These are phyloP conservation scores for Metschnikowia kofuensis DNA, from an alignment of 805 yeast species.

Conservation along the genomic window DNA sequence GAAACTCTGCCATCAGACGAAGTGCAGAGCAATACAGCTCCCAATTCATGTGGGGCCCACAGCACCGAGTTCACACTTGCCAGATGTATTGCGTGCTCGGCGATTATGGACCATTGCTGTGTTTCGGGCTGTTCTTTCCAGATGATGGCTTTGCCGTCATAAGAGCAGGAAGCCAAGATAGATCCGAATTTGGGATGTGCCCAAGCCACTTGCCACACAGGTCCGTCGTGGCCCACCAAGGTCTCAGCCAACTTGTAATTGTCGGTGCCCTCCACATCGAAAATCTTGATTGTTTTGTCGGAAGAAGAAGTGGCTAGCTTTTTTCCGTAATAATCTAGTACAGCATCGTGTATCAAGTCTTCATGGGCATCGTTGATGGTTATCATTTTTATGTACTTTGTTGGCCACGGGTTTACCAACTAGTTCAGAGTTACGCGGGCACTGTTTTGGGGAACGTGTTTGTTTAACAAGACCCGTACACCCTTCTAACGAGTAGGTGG, in stretches of 20 bases:
- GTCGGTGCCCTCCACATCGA: constrained; percentile 22
- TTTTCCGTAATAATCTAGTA: constrained; percentile 93
- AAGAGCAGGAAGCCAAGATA: constrained; percentile 90
- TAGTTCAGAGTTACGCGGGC: neutral
- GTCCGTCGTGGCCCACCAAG: constrained; percentile 91
- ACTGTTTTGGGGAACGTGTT: constrained; percentile 2
- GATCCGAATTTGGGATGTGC: constrained; percentile 98
- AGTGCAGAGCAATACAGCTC: constrained; percentile 85
- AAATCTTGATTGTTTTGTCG: constrained; percentile 21
- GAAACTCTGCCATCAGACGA: constrained; percentile 97
- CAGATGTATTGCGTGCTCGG: constrained; percentile 83
- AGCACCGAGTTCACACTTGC: constrained; percentile 92
- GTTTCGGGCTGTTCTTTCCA: constrained; percentile 87
- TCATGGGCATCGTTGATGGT: constrained; percentile 89
- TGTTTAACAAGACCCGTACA: constrained; percentile 1
- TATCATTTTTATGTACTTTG: constrained; percentile 46
- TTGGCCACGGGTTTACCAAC: neutral
- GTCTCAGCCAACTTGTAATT: constrained; percentile 64
- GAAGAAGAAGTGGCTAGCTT: constrained; percentile 58
- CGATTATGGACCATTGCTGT: constrained; percentile 82
- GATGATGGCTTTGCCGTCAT: constrained; percentile 89
- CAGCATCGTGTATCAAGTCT: constrained; percentile 94
- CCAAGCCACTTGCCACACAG: constrained; percentile 99
- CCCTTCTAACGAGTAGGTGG: neutral
- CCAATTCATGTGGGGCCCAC: constrained; percentile 98